A percentile compares a stretch with the other conserved stretches of the same genome.
Evolutionary conservation across 1,284 basidiomycete genomes (phyloP).

Genomic region (Naganishia sp.): DNA sequence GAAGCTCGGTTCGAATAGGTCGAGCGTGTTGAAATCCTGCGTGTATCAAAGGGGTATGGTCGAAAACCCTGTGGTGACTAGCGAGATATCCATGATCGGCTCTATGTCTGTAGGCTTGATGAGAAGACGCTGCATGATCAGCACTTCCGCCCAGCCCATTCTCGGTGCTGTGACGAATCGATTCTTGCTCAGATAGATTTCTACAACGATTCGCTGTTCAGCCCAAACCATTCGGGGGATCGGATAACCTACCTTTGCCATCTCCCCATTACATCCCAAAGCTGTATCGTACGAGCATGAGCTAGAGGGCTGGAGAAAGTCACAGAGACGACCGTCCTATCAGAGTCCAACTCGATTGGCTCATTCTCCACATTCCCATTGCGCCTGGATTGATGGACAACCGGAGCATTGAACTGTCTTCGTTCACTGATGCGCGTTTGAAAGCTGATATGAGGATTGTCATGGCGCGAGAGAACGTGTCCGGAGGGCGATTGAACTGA

Average conservation of each 20-base stretch:
- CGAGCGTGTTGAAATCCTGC: neutral
- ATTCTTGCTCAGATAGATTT: too few relatives aligned
- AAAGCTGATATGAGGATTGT: neutral
- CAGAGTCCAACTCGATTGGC: neutral
- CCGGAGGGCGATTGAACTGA: neutral
- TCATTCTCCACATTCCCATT: slow-evolving; percentile 11
- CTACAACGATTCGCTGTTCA: too few relatives aligned
- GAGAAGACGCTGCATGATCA: too few relatives aligned
- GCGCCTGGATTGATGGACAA: neutral
- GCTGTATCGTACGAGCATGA: neutral
- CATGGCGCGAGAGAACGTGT: neutral
- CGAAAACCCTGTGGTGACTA: too few relatives aligned
- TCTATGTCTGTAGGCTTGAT: too few relatives aligned
- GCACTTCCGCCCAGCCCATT: too few relatives aligned
- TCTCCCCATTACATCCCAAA: neutral
- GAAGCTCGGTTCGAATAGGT: slow-evolving; percentile 10
- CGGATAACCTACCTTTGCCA: slow-evolving; percentile 9
- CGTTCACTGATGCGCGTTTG: neutral
- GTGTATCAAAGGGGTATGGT: too few relatives aligned
- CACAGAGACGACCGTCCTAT: neutral
- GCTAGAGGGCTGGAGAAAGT: neutral
- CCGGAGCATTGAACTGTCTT: neutral
- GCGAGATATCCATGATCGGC: too few relatives aligned
- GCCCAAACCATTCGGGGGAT: too few relatives aligned
- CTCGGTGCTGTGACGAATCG: too few relatives aligned